phyloP scores from a whole-genome alignment of 176 grass and related monocot species.

The Secale cereale region DNA sequence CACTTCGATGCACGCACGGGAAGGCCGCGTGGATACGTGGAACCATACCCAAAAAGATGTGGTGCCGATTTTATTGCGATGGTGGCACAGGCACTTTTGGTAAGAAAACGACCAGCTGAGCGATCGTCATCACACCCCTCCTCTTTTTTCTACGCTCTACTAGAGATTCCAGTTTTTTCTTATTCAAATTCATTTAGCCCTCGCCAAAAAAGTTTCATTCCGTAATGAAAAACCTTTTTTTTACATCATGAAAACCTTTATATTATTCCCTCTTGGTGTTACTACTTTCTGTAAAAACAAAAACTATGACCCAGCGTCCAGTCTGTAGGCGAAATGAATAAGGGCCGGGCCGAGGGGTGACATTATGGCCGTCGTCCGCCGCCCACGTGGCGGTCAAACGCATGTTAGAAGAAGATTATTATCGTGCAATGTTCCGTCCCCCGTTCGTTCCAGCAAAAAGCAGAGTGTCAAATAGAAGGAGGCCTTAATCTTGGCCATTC shows the following conservation, averaged over 20 bases:
- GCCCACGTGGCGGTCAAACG: slow-evolving; percentile 20
- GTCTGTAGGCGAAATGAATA: not conserved
- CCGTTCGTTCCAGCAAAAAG: not conserved
- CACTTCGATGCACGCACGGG: not conserved
- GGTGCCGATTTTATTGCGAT: not conserved
- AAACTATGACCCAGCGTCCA: not conserved
- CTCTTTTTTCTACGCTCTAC: not conserved
- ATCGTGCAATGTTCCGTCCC: not conserved
- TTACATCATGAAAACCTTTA: no score
- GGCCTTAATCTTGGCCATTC: not conserved
- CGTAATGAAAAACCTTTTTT: no score
- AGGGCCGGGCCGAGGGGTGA: not conserved
- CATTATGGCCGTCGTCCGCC: not conserved
- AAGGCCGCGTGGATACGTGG: not conserved
- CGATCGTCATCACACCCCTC: not conserved
- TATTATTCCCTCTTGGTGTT: no score
- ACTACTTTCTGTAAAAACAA: no score
- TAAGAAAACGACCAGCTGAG: slow-evolving; percentile 19
- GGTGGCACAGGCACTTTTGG: not conserved
- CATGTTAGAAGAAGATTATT: not conserved
- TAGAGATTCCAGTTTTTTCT: not conserved
- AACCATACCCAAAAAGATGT: not conserved
- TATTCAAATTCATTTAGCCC: not conserved
- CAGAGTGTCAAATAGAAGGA: not conserved
- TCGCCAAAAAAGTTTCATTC: not conserved